A percentile compares a stretch with the other conserved stretches of the same genome.
These are phyloP conservation scores for Saussurea involucrata DNA, from an alignment of 129 eudicot species.

Conservation along the genomic window DNA sequence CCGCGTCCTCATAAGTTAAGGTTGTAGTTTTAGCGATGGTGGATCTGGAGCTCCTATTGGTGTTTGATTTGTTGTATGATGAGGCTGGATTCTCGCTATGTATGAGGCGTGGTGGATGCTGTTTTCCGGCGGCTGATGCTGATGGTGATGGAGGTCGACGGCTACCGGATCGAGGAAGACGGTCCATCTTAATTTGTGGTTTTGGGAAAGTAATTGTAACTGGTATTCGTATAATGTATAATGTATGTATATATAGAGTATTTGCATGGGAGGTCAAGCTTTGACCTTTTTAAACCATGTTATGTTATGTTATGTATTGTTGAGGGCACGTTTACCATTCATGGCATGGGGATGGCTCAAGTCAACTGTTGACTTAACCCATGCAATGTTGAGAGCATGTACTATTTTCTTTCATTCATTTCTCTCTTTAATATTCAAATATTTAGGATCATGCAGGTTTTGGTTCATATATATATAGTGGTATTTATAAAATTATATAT, in stretches of 20 bases:
- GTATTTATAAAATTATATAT: too few species aligned
- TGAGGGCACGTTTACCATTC: too few species aligned
- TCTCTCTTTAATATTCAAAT: not conserved
- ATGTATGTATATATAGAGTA: too few species aligned
- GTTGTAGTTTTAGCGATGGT: constrained; percentile 19
- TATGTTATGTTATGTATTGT: too few species aligned
- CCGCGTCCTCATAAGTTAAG: constrained; percentile 2
- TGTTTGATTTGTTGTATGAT: constrained; percentile 15
- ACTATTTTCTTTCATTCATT: not conserved
- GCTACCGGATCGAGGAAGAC: constrained; percentile 14
- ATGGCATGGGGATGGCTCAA: too few species aligned
- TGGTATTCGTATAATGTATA: too few species aligned
- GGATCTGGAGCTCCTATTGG: constrained; percentile 28
- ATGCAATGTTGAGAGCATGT: constrained; percentile 30
- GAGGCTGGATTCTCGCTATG: constrained; percentile 28
- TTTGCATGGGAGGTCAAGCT: constrained; percentile 4
- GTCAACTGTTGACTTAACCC: constrained; percentile 4
- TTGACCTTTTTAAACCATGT: too few species aligned
- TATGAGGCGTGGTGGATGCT: constrained; percentile 21
- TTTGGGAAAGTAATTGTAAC: not conserved
- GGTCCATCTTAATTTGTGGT: constrained; percentile 28
- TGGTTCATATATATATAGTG: too few species aligned
- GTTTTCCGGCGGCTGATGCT: constrained; percentile 12
- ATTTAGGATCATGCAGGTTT: too few species aligned
- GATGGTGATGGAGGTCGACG: constrained; percentile 7